Conservation (phyloP, 1,139 yeast genomes). For the Yamadazyma diddensiae region DNA sequence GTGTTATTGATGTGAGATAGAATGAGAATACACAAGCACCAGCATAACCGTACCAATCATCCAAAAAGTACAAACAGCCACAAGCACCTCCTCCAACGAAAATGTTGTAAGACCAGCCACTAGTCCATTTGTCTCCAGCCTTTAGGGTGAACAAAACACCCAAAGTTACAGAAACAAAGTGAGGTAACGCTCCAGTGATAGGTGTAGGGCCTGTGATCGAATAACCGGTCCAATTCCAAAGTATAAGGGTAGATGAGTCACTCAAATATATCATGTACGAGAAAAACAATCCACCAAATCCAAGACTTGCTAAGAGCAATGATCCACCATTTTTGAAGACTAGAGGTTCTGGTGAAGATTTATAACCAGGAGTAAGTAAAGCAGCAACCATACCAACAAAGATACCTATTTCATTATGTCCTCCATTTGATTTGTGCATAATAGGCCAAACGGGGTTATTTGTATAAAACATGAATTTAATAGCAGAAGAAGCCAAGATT, state of each 20-base stretch:
- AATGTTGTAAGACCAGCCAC: slow-evolving; percentile 26
- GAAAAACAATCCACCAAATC: slow-evolving; percentile 76
- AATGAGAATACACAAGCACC: slow-evolving; percentile 71
- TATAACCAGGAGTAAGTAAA: slow-evolving; percentile 42
- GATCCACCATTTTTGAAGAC: slow-evolving; percentile 30
- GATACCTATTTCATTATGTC: slow-evolving; percentile 74
- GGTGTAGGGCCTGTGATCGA: slow-evolving; percentile 87
- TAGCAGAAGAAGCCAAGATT: slow-evolving; percentile 64
- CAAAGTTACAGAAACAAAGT: slow-evolving; percentile 54
- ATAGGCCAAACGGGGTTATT: slow-evolving; percentile 97
- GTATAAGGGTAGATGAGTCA: slow-evolving; percentile 79
- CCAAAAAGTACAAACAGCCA: slow-evolving; percentile 43
- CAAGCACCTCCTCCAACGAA: slow-evolving; percentile 51
- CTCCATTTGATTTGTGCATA: slow-evolving; percentile 83
- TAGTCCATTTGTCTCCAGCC: slow-evolving; percentile 22
- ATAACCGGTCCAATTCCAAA: slow-evolving; percentile 95
- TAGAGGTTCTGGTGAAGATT: too few species aligned
- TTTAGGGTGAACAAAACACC: slow-evolving; percentile 46
- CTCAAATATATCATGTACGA: slow-evolving; percentile 71
- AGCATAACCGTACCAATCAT: slow-evolving; percentile 78
- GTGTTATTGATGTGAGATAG: slow-evolving; percentile 63
- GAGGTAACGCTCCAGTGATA: slow-evolving; percentile 79
- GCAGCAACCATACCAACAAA: slow-evolving; percentile 65
- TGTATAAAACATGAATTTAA: slow-evolving; percentile 74
- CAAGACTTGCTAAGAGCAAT: slow-evolving; percentile 53